These are phyloP conservation scores for Monilinia polystroma DNA, from an alignment of 2,329 filamentous ascomycete genomes.

Conservation along the genomic window DNA sequence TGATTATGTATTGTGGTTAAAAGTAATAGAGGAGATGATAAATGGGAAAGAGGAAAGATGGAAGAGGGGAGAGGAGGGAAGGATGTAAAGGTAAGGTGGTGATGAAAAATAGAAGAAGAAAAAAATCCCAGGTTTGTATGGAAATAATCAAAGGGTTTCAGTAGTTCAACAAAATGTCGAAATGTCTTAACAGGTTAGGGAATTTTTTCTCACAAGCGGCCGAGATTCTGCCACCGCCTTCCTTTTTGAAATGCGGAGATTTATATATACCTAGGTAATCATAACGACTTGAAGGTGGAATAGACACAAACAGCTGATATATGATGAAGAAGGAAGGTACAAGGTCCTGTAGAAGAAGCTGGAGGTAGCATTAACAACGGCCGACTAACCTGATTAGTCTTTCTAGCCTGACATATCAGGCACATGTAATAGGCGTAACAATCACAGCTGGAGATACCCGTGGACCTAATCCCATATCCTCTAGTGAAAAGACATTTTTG, in stretches of 20 bases:
- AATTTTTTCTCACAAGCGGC: conserved; percentile 17
- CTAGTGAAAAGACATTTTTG: too few species aligned
- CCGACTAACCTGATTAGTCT: too few species aligned
- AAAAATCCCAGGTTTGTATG: conserved; percentile 4
- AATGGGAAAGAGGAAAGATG: conserved; percentile 14
- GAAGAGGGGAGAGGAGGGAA: background rate
- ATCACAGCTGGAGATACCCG: too few species aligned
- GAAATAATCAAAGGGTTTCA: background rate
- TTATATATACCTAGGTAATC: background rate
- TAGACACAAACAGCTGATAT: too few species aligned
- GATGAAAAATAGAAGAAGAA: conserved; percentile 2
- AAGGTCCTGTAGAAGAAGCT: too few species aligned
- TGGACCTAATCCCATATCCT: too few species aligned
- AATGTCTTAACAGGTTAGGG: background rate
- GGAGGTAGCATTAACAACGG: too few species aligned
- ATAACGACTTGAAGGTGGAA: background rate
- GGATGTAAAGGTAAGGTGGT: conserved; percentile 13
- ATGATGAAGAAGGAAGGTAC: too few species aligned
- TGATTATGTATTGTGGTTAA: conserved; percentile 30
- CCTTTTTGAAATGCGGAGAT: background rate
- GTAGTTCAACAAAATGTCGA: background rate
- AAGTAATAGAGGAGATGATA: conserved; percentile 3
- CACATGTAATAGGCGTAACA: too few species aligned
- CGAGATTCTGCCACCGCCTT: conserved; percentile 15
- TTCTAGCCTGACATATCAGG: too few species aligned